Conservation (phyloP, 2,329 filamentous ascomycete genomes). For the Fusarium ambrosium region DNA sequence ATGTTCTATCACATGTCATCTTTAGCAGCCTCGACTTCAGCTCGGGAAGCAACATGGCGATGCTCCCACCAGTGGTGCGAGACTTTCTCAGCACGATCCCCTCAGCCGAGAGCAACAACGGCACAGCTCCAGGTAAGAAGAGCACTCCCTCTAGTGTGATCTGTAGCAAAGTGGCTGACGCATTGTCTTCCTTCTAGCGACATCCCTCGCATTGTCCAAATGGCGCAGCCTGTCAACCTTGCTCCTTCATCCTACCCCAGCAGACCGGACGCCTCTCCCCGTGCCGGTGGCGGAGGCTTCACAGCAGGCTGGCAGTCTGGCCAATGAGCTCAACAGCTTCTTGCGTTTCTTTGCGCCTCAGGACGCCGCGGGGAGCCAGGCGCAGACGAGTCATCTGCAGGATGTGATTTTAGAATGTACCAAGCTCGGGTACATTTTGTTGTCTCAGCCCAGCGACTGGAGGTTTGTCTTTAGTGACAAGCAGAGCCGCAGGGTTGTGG, state of each 20-base stretch:
- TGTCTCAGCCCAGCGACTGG: constrained; percentile 60
- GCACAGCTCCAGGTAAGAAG: constrained; percentile 48
- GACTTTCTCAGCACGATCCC: constrained; percentile 49
- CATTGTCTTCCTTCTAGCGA: constrained; percentile 4
- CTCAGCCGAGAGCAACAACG: constrained; percentile 43
- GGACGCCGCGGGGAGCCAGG: constrained; percentile 43
- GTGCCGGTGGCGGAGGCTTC: constrained; percentile 47
- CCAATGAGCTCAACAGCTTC: constrained; percentile 51
- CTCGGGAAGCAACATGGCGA: constrained; percentile 48
- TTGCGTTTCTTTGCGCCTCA: constrained; percentile 51
- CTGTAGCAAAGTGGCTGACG: neutral
- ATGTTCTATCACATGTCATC: constrained; percentile 54
- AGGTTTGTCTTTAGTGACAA: constrained; percentile 45
- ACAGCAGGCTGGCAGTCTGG: constrained; percentile 51
- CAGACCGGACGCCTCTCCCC: constrained; percentile 52
- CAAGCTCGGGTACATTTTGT: constrained; percentile 57
- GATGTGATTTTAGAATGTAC: constrained; percentile 57
- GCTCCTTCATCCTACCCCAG: constrained; percentile 56
- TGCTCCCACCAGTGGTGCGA: constrained; percentile 54
- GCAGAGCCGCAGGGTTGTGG: constrained; percentile 29
- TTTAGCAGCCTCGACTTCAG: constrained; percentile 53
- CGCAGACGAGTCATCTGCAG: constrained; percentile 56
- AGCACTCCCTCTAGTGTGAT: neutral
- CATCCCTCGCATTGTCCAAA: constrained; percentile 52
- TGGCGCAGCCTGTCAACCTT: constrained; percentile 61